Conservation (phyloP, 352 stramenopile genomes). For the Thalassiosira delicatula region DNA sequence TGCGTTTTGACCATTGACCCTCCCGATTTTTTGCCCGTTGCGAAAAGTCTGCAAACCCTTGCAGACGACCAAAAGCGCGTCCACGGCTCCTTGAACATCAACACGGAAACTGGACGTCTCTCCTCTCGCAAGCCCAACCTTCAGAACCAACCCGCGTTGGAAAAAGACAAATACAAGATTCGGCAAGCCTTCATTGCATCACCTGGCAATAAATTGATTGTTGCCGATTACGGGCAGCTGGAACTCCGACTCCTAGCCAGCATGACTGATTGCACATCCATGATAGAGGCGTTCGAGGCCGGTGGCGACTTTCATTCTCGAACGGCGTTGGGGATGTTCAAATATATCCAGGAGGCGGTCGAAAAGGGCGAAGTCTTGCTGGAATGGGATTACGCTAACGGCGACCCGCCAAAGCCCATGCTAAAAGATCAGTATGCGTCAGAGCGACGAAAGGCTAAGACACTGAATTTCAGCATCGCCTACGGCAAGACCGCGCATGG, state of each 20-base stretch:
- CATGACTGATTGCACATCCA: constrained; percentile 97
- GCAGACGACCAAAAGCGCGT: constrained; percentile 93
- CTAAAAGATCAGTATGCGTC: constrained; percentile 98
- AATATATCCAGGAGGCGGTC: constrained; percentile 95
- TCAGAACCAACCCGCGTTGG: constrained; percentile 96
- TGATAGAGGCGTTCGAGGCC: constrained; percentile 97
- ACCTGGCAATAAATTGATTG: constrained; percentile 96
- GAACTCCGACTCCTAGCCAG: constrained; percentile 97
- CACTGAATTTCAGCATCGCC: constrained; percentile 99
- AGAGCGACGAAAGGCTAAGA: constrained; percentile 98
- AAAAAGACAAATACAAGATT: constrained; percentile 92
- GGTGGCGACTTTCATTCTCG: constrained; percentile 89
- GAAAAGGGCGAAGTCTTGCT: constrained; percentile 94
- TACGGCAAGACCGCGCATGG: constrained; percentile 99
- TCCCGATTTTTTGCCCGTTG: too few species aligned
- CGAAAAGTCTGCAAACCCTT: constrained; percentile 86
- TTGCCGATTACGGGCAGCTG: constrained; percentile 99
- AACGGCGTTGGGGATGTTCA: constrained; percentile 99
- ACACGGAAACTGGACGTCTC: constrained; percentile 98
- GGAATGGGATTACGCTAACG: constrained; percentile 95
- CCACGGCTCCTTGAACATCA: constrained; percentile 98
- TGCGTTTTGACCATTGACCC: too few species aligned
- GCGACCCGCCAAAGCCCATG: constrained; percentile 90
- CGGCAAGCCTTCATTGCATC: constrained; percentile 90
- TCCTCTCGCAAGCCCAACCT: constrained; percentile 97